Evolutionary conservation across 495 filamentous ascomycete species (phyloP).

Genomic region (Hypoxylon fuscum): DNA sequence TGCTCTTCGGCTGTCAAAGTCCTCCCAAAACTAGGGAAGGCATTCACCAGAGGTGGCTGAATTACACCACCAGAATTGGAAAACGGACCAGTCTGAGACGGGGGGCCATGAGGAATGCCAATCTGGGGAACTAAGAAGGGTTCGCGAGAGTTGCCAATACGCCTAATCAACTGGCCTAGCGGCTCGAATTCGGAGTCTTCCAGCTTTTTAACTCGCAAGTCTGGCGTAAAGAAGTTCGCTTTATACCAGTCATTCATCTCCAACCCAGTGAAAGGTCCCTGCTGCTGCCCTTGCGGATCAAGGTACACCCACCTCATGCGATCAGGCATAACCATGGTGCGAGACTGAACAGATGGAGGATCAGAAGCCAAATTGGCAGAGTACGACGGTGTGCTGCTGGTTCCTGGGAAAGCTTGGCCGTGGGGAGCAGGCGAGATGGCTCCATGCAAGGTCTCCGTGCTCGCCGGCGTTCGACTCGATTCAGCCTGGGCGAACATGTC

Average conservation of each 20-base stretch:
- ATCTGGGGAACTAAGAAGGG: conserved; percentile 98
- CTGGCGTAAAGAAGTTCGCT: conserved; percentile 94
- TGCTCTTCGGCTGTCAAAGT: conserved; percentile 97
- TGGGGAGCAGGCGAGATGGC: conserved; percentile 45
- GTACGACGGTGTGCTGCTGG: conserved; percentile 41
- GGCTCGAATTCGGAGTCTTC: conserved; percentile 96
- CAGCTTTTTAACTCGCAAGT: conserved; percentile 90
- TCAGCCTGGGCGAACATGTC: conserved; percentile 56
- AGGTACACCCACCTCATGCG: conserved; percentile 98
- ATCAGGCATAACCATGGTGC: conserved; percentile 99
- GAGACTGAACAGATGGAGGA: conserved; percentile 75
- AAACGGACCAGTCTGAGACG: conserved; percentile 60
- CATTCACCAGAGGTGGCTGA: conserved; percentile 92
- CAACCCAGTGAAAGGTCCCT: conserved; percentile 93
- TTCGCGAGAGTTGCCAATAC: conserved; percentile 96
- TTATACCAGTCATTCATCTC: conserved; percentile 99
- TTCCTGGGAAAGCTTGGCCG: conserved; percentile 48
- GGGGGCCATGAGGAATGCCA: conserved; percentile 85
- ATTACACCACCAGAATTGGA: conserved; percentile 66
- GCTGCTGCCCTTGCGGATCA: conserved; percentile 88
- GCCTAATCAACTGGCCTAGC: conserved; percentile 91
- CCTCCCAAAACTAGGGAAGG: conserved; percentile 97
- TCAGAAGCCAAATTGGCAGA: conserved; percentile 52
- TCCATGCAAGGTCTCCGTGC: conserved; percentile 43
- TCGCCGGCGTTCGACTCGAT: conserved; percentile 46